Base-by-base conservation (phyloP, 2,329 filamentous ascomycete species). In the Beauveria pseudobassiana region DNA sequence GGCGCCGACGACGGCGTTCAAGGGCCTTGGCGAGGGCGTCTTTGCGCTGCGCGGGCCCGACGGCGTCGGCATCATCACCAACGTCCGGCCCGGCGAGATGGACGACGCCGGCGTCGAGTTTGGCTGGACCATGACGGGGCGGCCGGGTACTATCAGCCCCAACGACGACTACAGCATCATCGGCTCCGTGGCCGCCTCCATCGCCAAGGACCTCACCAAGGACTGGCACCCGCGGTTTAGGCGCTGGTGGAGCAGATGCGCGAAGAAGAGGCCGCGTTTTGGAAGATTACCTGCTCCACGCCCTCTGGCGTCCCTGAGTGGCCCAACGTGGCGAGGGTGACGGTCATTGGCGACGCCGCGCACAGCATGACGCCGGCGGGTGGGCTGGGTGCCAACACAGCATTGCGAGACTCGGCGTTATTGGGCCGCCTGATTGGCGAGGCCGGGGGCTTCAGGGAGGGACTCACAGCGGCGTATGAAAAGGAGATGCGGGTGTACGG, bases 221-320 rank as follows among this genome's bases (percentile, higher is more conserved):
- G 69, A 81, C 40, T 88, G 85, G 85, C 77, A 86, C 67, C 75
- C 80, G 14, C 76, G 79, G 3, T 71, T 87, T 51, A 79, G 76
- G 77, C 83, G 1, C 70, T 88, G 0, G 81, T 88, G 63, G 82
- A 86, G 6, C 66, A 85, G 42, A 86, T 87, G 81, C 69, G 74
- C 5, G 80, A 79, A 61, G 64, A 71, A 0, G 82, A 87, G 64
- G 81, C 85, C 0, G 84, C 85, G 0, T 87, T 88, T 65, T 87
- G 84, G 83, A 87, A 86, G 66, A 87, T 88, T 53, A 87, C 84
- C 2, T 87, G 83, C 65, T 86, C 83, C 0, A 80, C 77, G 0
- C 85, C 84, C 0, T 75, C 75, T 0, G 84, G 84, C 1, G 82
- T 87, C 0, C 85, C 85, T 0, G 76, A 81, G 50, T 87, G 85